Percentiles rank a stretch among this genome's conserved stretches.
Evolutionary conservation across 352 stramenopile species (phyloP).

Genomic region (Globisporangium spiculum): DNA sequence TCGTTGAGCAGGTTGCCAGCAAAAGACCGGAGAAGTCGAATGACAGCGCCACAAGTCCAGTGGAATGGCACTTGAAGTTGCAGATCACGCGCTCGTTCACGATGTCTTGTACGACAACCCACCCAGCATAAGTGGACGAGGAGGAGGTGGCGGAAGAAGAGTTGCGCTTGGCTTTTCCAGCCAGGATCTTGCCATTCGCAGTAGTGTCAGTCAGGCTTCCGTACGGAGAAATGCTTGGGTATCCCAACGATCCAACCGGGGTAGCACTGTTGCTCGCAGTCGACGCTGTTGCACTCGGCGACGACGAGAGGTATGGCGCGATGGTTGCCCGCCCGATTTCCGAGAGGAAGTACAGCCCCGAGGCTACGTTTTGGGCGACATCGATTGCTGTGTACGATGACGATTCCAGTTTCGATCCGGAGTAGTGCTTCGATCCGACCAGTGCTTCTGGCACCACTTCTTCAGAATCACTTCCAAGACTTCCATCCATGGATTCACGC

Average conservation of each 20-base stretch:
- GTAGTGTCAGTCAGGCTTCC: conserved; percentile 10
- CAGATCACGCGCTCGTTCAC: conserved; percentile 58
- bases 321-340: conserved; percentile 67
- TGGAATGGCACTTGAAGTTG: conserved; percentile 77
- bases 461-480: conserved; percentile 43
- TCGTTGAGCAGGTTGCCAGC: conserved; percentile 75
- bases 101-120: conserved; percentile 68
- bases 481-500: conserved; percentile 24
- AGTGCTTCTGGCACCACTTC: conserved; percentile 35
- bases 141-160: conserved; percentile 8
- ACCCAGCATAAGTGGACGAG: conserved; percentile 40
- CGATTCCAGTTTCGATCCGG: conserved; percentile 22
- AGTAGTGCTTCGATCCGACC: conserved; percentile 15
- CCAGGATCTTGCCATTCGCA: conserved; percentile 6
- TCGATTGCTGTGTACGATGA: conserved; percentile 67
- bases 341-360: conserved; percentile 80
- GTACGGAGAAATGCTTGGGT: conserved; percentile 19
- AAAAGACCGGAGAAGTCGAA: conserved; percentile 78
- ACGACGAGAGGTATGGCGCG: conserved; percentile 70
- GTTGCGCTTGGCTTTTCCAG: conserved; percentile 13
- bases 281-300: conserved; percentile 31
- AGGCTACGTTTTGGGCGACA: conserved; percentile 86
- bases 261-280: conserved; percentile 19
- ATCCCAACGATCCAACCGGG: conserved; percentile 17
- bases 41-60: conserved; percentile 63